These are phyloP conservation scores for Amanita fuliginea DNA, from an alignment of 768 basidiomycete genomes.

Conservation along the genomic window DNA sequence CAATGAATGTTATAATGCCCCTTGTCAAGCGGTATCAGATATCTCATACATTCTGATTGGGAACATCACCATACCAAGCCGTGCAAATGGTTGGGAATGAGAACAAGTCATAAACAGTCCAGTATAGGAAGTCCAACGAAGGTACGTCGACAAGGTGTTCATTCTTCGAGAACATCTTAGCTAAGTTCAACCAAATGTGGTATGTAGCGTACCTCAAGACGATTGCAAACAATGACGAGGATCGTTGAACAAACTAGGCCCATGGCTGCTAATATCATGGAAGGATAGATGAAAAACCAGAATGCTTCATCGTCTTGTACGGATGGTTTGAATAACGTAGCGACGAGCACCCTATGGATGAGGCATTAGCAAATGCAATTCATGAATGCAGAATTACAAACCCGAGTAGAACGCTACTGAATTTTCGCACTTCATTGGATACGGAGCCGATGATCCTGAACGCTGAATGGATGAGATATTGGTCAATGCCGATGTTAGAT, in stretches of 20 bases:
- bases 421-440: background rate
- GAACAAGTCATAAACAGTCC: constrained; percentile 1
- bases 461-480: too few relatives aligned
- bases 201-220: background rate
- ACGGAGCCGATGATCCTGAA: too few relatives aligned
- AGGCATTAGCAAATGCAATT: background rate
- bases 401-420: background rate
- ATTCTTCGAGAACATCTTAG: background rate
- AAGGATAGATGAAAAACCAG: constrained; percentile 1
- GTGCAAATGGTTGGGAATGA: background rate
- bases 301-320: background rate
- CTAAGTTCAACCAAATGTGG: background rate
- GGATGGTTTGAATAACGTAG: background rate
- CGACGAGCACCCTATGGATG: background rate
- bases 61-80: background rate
- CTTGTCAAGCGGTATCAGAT: background rate
- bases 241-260: background rate
- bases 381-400: background rate
- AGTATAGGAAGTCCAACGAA: background rate
- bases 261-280: background rate
- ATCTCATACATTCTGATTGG: background rate
- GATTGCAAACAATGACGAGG: background rate
- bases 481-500: too few relatives aligned
- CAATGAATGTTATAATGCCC: background rate
- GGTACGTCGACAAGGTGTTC: background rate